Evolutionary conservation across 192 early-diverging fungal genomes (phyloP).

Genomic region (Mycoemilia scoparia): DNA sequence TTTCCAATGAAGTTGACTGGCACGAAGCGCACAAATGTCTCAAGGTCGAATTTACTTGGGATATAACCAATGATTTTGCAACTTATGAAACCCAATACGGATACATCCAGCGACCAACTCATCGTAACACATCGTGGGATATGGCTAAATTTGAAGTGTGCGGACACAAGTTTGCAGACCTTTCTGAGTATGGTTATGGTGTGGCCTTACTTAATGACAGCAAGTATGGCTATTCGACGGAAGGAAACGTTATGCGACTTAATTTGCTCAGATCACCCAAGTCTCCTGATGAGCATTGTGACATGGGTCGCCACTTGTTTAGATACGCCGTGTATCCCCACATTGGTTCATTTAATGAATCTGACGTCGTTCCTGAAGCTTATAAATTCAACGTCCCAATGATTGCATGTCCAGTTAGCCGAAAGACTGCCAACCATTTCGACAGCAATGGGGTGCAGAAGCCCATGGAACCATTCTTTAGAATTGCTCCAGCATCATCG

Average conservation of each 20-base stretch:
- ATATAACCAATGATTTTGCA: constrained; percentile 61
- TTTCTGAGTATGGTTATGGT: constrained; percentile 91
- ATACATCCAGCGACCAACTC: constrained; percentile 77
- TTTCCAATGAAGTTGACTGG: constrained; percentile 82
- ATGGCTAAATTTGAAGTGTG: constrained; percentile 86
- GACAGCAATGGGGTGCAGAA: too few relatives aligned
- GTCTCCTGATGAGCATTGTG: constrained; percentile 34
- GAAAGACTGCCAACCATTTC: too few relatives aligned
- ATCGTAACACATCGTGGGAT: constrained; percentile 88
- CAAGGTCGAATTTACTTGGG: constrained; percentile 85
- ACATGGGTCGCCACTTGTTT: constrained; percentile 62
- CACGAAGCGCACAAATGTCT: constrained; percentile 75
- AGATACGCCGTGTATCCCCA: constrained; percentile 86
- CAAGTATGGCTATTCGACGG: constrained; percentile 87
- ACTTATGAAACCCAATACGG: constrained; percentile 97
- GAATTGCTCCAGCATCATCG: neutral
- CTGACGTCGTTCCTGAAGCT: constrained; percentile 67
- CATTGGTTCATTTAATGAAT: constrained; percentile 58
- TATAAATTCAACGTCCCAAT: constrained; percentile 84
- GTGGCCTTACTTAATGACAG: constrained; percentile 87
- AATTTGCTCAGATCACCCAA: constrained; percentile 83
- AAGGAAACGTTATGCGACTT: constrained; percentile 62
- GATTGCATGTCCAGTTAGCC: too few relatives aligned
- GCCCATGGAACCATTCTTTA: too few relatives aligned
- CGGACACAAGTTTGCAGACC: constrained; percentile 90